Percentiles rank a stretch among this genome's conserved stretches.
These are phyloP conservation scores for Aspergillus arachidicola DNA, from an alignment of 2,329 filamentous ascomycete species.

Conservation along the genomic window DNA sequence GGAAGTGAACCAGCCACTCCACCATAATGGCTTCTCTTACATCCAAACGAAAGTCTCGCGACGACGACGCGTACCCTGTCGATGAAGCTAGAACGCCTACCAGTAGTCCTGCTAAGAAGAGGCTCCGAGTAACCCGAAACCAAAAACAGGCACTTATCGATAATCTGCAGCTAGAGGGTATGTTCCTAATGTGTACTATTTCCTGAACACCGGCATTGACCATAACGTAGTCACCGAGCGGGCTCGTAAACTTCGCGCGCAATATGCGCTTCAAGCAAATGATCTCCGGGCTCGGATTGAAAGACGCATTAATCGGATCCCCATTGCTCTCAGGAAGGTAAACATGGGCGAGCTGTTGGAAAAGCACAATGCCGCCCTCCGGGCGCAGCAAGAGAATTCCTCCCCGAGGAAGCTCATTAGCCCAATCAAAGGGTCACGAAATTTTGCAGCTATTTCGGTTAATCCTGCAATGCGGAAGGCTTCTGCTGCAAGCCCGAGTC, in stretches of 20 bases:
- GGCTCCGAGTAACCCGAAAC: constrained; percentile 62
- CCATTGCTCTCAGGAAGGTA: constrained; percentile 72
- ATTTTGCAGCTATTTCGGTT: constrained; percentile 32
- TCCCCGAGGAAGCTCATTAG: constrained; percentile 36
- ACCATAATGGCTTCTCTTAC: constrained; percentile 40
- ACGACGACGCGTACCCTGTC: constrained; percentile 49
- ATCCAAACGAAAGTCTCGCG: constrained; percentile 45
- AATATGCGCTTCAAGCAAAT: constrained; percentile 86
- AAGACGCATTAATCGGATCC: constrained; percentile 90
- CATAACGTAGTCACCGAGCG: constrained; percentile 76
- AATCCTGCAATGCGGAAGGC: constrained; percentile 30
- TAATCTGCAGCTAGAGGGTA: constrained; percentile 87
- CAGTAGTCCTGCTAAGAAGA: constrained; percentile 66
- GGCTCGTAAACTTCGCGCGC: constrained; percentile 81
- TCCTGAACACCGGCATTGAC: constrained; percentile 21
- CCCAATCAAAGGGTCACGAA: constrained; percentile 32
- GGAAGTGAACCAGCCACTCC: neutral
- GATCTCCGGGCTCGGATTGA: constrained; percentile 84
- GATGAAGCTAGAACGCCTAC: constrained; percentile 47
- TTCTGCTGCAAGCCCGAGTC: constrained; percentile 30
- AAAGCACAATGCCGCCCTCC: constrained; percentile 44
- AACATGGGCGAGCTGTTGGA: constrained; percentile 80
- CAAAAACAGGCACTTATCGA: constrained; percentile 89
- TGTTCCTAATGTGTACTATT: constrained; percentile 27
- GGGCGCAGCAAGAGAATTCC: constrained; percentile 28